Evolutionary conservation across 768 basidiomycete genomes (phyloP).

Genomic region (Pisolithus orientalis): DNA sequence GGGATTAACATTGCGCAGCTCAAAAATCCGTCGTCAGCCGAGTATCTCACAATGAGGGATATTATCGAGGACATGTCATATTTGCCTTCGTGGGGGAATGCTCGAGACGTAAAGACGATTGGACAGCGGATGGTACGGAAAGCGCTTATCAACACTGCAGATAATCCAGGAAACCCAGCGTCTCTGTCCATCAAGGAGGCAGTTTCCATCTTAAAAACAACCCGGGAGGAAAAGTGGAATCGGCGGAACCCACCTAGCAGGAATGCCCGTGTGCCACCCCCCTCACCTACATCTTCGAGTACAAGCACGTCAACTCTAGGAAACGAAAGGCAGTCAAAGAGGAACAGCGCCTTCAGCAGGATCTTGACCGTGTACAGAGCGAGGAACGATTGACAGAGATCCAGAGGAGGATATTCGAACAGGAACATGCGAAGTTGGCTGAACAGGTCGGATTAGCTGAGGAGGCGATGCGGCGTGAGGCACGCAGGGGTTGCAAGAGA

Average conservation of each 20-base stretch:
- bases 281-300: conserved; percentile 13
- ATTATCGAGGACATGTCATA: conserved; percentile 36
- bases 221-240: conserved; percentile 19
- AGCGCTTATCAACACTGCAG: conserved; percentile 29
- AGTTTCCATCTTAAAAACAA: conserved; percentile 19
- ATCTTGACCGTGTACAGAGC: conserved; percentile 12
- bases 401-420: conserved; percentile 12
- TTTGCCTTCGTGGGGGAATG: conserved; percentile 62
- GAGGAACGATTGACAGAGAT: conserved; percentile 6
- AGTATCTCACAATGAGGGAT: conserved; percentile 31
- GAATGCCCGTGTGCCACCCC: conserved; percentile 17
- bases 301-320: conserved; percentile 10
- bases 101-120: conserved; percentile 54
- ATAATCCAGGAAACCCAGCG: conserved; percentile 10
- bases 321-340: conserved; percentile 13
- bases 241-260: conserved; percentile 18
- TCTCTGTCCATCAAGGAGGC: conserved; percentile 24
- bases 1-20: conserved; percentile 35
- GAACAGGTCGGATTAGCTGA: no score
- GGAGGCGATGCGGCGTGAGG: no score
- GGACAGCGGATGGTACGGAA: conserved; percentile 40
- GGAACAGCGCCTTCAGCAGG: conserved; percentile 10
- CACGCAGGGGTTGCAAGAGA: conserved; percentile 14
- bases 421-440: not conserved
- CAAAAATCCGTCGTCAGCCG: conserved; percentile 21